Conservation (phyloP, 139 green algal genomes). For the Spirogloea muscicola region DNA sequence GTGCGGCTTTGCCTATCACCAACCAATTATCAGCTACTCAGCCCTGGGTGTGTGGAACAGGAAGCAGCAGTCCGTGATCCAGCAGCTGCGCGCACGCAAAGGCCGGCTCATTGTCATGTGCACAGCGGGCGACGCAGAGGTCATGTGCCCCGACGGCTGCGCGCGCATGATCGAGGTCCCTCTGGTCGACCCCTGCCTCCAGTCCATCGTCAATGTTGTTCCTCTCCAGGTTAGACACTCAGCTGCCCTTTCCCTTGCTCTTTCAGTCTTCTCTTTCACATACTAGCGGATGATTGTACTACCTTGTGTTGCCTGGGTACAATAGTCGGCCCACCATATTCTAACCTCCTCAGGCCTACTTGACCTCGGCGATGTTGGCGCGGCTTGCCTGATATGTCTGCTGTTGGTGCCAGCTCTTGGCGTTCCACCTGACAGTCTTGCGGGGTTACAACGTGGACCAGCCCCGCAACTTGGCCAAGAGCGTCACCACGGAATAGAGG, state of each 20-base stretch:
- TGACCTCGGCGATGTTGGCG: too few relatives aligned
- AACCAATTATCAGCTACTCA: too few relatives aligned
- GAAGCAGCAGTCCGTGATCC: slow-evolving; percentile 88
- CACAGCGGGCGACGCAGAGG: slow-evolving; percentile 66
- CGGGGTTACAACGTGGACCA: slow-evolving; percentile 93
- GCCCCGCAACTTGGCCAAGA: slow-evolving; percentile 95
- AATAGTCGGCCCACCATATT: too few relatives aligned
- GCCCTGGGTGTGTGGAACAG: too few relatives aligned
- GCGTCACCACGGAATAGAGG: slow-evolving; percentile 78
- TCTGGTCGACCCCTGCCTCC: slow-evolving; percentile 73
- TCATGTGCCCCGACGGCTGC: slow-evolving; percentile 49
- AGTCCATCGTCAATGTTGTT: slow-evolving; percentile 94
- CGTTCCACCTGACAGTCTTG: slow-evolving; percentile 90
- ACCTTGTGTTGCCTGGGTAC: too few relatives aligned
- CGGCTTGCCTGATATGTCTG: neutral
- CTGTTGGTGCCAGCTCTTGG: slow-evolving; percentile 88
- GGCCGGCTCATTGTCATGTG: slow-evolving; percentile 69
- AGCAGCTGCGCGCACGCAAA: slow-evolving; percentile 70
- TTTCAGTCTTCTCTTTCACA: neutral
- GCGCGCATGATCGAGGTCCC: slow-evolving; percentile 61
- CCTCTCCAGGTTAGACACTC: slow-evolving; percentile 59
- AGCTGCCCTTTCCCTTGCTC: neutral
- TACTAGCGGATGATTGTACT: neutral
- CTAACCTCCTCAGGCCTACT: too few relatives aligned
- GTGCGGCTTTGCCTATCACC: too few relatives aligned